Conservation (phyloP, 164 flowering plant species). For the Piper betle region DNA sequence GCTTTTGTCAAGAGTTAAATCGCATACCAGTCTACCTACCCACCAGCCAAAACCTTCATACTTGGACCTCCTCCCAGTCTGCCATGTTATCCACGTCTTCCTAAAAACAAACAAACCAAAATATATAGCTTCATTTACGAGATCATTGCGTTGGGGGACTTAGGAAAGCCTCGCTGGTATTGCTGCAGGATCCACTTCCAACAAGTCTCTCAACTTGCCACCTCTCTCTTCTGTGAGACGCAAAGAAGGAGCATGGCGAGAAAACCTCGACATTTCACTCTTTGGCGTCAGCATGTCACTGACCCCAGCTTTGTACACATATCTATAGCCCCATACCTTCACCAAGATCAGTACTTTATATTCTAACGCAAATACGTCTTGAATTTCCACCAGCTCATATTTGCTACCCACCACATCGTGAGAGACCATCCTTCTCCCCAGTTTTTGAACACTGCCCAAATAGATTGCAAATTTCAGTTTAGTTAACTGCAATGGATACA, state of each 20-base stretch:
- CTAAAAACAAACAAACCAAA: too few relatives aligned
- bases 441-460: slow-evolving; percentile 59
- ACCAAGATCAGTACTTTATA: slow-evolving; percentile 19
- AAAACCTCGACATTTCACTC: slow-evolving; percentile 25
- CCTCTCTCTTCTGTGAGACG: slow-evolving; percentile 18
- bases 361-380: slow-evolving; percentile 6
- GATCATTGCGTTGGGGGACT: not conserved
- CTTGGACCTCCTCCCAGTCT: too few relatives aligned
- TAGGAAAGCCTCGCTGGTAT: slow-evolving; percentile 12
- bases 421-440: slow-evolving; percentile 14
- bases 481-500: slow-evolving; percentile 11
- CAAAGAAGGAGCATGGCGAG: slow-evolving; percentile 40
- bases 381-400: slow-evolving; percentile 39
- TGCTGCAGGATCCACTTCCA: slow-evolving; percentile 36
- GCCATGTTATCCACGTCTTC: too few relatives aligned
- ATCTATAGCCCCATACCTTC: slow-evolving; percentile 11
- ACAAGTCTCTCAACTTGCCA: slow-evolving; percentile 17
- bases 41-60: too few relatives aligned
- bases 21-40: too few relatives aligned
- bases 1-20: too few relatives aligned
- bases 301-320: slow-evolving; percentile 15
- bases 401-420: slow-evolving; percentile 13
- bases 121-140: too few relatives aligned
- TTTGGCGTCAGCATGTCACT: slow-evolving; percentile 10
- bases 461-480: slow-evolving; percentile 24